These are phyloP conservation scores for Leucaena leucocephala DNA, from an alignment of 306 rosid species.

Conservation along the genomic window DNA sequence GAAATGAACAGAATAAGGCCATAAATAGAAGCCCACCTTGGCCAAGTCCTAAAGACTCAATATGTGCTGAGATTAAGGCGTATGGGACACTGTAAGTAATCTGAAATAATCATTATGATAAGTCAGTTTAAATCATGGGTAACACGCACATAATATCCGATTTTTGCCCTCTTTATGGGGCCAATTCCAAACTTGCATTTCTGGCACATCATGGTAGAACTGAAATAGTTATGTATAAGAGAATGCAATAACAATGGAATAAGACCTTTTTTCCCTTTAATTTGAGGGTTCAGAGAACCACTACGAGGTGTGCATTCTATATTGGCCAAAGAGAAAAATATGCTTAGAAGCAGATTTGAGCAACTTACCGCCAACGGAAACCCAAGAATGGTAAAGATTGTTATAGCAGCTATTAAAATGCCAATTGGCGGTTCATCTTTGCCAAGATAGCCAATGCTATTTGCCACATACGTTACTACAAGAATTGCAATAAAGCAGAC, in stretches of 20 bases:
- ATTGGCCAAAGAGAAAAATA: constrained; percentile 15
- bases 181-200: constrained; percentile 27
- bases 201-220: constrained; percentile 26
- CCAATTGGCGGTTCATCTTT: constrained; percentile 70
- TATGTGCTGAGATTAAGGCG: constrained; percentile 78
- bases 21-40: constrained; percentile 63
- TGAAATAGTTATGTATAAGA: not conserved
- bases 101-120: constrained; percentile 49
- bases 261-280: not conserved
- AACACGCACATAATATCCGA: constrained; percentile 25
- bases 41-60: constrained; percentile 91
- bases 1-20: constrained; percentile 26
- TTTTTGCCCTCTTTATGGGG: constrained; percentile 13
- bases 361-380: constrained; percentile 82
- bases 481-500: constrained; percentile 76
- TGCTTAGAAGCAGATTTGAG: constrained; percentile 34
- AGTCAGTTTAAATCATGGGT: constrained; percentile 20
- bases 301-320: constrained; percentile 2
- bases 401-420: constrained; percentile 71
- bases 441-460: constrained; percentile 49
- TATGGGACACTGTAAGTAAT: constrained; percentile 93
- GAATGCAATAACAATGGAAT: constrained; percentile 12
- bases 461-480: constrained; percentile 73
- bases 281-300: constrained; percentile 13
- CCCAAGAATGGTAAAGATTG: constrained; percentile 79